A percentile compares a stretch with the other conserved stretches of the same genome.
These are phyloP conservation scores for Diaporthe helianthi DNA, from an alignment of 2,329 filamentous ascomycete genomes.

Conservation along the genomic window DNA sequence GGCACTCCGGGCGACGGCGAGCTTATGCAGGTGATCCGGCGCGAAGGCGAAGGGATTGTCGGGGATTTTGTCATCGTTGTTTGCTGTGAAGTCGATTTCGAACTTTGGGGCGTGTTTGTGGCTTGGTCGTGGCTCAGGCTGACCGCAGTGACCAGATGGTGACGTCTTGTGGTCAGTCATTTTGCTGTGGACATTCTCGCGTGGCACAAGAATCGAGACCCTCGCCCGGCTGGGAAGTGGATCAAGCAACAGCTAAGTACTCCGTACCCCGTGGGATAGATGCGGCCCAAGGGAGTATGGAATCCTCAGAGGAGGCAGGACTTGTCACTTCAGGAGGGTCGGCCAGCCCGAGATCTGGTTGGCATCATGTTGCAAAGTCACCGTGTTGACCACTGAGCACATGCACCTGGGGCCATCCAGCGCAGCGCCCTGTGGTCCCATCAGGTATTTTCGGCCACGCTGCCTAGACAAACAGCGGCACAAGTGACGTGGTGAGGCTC, in stretches of 20 bases:
- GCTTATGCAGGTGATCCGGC: conserved; percentile 59
- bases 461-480: conserved; percentile 18
- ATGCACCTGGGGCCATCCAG: neutral
- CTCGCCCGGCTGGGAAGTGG: conserved; percentile 10
- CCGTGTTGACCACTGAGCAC: conserved; percentile 6
- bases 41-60: conserved; percentile 62
- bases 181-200: conserved; percentile 23
- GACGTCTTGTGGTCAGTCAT: conserved; percentile 16
- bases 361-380: conserved; percentile 8
- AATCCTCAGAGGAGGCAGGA: neutral
- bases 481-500: conserved; percentile 24
- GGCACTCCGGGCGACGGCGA: conserved; percentile 58
- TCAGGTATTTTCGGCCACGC: conserved; percentile 1
- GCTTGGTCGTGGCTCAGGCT: neutral
- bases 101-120: neutral
- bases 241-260: conserved; percentile 22
- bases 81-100: conserved; percentile 13
- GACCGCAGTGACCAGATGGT: no score
- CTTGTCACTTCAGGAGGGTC: no score
- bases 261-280: no score
- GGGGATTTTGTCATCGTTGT: conserved; percentile 12
- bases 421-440: conserved; percentile 8
- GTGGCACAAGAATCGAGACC: conserved; percentile 8
- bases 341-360: conserved; percentile 21
- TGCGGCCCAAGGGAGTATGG: conserved; percentile 9